Conservation (phyloP, 2,329 filamentous ascomycete species). For the Zasmidium citrigriseum region DNA sequence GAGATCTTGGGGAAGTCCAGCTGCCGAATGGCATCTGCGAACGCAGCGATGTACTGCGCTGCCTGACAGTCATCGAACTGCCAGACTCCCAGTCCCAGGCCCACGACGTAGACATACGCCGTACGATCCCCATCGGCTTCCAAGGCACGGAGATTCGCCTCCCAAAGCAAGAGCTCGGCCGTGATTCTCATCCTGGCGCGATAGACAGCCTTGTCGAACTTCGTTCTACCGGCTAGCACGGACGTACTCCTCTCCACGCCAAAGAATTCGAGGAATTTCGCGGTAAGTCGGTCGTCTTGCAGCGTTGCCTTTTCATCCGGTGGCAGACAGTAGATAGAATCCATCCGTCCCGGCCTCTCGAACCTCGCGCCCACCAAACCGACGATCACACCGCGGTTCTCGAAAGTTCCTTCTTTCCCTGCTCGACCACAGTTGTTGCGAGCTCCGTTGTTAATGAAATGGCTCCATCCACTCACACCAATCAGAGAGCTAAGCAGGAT, state of each 20-base stretch:
- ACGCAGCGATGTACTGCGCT: slow-evolving; percentile 29
- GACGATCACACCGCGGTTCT: slow-evolving; percentile 33
- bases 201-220: slow-evolving; percentile 28
- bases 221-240: neutral
- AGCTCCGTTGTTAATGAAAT: slow-evolving; percentile 35
- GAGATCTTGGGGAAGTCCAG: slow-evolving; percentile 23
- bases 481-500: slow-evolving; percentile 36
- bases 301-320: slow-evolving; percentile 4
- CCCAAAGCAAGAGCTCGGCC: slow-evolving; percentile 32
- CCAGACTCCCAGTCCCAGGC: slow-evolving; percentile 38
- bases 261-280: slow-evolving; percentile 26
- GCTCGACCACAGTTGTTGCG: slow-evolving; percentile 24
- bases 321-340: slow-evolving; percentile 28
- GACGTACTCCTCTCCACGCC: slow-evolving; percentile 7
- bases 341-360: slow-evolving; percentile 34
- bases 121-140: slow-evolving; percentile 17
- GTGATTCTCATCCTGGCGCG: slow-evolving; percentile 32
- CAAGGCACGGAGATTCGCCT: slow-evolving; percentile 28
- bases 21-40: slow-evolving; percentile 21
- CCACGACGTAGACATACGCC: slow-evolving; percentile 34
- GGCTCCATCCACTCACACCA: slow-evolving; percentile 31
- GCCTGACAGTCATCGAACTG: slow-evolving; percentile 22
- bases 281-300: slow-evolving; percentile 22
- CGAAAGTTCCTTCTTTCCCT: slow-evolving; percentile 16
- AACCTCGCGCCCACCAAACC: slow-evolving; percentile 36